Conservation (phyloP, 805 yeast species). For the Spathaspora gorwiae region DNA sequence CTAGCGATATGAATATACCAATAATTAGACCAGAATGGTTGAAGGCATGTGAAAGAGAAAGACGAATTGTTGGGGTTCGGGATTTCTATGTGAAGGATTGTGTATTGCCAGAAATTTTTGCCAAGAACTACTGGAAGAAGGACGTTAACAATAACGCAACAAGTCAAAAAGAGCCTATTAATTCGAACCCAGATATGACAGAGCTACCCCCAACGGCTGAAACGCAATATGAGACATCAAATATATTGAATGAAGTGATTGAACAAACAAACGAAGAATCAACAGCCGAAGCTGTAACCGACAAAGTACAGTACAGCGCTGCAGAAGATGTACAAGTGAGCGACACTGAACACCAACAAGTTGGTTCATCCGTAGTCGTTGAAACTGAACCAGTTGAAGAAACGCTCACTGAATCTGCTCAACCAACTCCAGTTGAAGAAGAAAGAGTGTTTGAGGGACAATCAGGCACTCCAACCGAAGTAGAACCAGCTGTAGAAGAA, state of each 20-base stretch:
- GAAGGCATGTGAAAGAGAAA: conserved; percentile 85
- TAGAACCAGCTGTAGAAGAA: conserved; percentile 8
- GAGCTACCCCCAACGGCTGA: too few species aligned
- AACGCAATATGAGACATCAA: too few species aligned
- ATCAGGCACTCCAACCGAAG: conserved; percentile 3
- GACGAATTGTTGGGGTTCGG: conserved; percentile 88
- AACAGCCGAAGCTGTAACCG: not conserved
- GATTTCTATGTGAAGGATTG: conserved; percentile 68
- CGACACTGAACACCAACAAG: too few species aligned
- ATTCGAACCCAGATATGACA: too few species aligned
- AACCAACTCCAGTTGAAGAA: not conserved
- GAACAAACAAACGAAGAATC: conserved; percentile 1
- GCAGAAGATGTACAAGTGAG: too few species aligned
- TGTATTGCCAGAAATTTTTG: conserved; percentile 40
- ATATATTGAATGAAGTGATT: conserved; percentile 1
- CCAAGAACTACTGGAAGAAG: conserved; percentile 37
- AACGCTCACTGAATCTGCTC: not conserved
- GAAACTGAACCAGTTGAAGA: not conserved
- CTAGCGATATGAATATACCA: conserved; percentile 83
- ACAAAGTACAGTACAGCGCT: too few species aligned
- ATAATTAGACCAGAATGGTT: conserved; percentile 96
- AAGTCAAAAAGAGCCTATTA: too few species aligned
- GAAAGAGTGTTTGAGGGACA: not conserved
- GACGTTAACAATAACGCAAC: not conserved
- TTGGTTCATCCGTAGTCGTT: too few species aligned